phyloP scores from a whole-genome alignment of 2,329 filamentous ascomycete species.

The Colletotrichum sp. region DNA sequence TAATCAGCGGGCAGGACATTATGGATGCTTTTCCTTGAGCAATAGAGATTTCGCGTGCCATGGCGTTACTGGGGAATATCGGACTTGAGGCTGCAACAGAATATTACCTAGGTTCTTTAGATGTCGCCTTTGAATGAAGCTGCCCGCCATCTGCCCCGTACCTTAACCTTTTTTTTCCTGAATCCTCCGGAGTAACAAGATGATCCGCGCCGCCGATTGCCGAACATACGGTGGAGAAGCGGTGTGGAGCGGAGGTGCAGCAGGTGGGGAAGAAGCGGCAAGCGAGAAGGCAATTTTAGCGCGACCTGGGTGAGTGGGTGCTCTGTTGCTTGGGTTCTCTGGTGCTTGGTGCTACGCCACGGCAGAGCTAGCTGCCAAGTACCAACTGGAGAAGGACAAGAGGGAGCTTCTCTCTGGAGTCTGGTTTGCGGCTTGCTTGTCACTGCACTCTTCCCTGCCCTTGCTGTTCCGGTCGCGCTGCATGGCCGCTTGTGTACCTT shows the following conservation, averaged over 20 bases:
- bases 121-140: neutral
- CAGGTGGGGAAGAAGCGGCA: neutral
- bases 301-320: neutral
- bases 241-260: neutral
- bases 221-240: neutral
- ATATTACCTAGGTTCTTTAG: neutral
- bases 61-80: neutral
- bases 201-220: constrained; percentile 11
- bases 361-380: neutral
- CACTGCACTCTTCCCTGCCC: neutral
- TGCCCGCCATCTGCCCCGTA: neutral
- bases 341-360: neutral
- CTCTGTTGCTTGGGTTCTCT: neutral
- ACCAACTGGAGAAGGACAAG: neutral
- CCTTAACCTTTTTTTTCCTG: neutral
- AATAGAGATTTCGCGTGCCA: neutral
- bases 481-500: neutral
- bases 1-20: neutral
- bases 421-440: neutral
- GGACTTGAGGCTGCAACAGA: too few species aligned
- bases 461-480: neutral
- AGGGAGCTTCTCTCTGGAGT: neutral
- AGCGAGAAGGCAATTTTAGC: neutral
- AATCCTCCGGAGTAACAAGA: neutral
- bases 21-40: neutral